Percentiles rank a stretch among this genome's conserved stretches.
phyloP scores from a whole-genome alignment of 257 asterid species.

The Solanum neorickii region DNA sequence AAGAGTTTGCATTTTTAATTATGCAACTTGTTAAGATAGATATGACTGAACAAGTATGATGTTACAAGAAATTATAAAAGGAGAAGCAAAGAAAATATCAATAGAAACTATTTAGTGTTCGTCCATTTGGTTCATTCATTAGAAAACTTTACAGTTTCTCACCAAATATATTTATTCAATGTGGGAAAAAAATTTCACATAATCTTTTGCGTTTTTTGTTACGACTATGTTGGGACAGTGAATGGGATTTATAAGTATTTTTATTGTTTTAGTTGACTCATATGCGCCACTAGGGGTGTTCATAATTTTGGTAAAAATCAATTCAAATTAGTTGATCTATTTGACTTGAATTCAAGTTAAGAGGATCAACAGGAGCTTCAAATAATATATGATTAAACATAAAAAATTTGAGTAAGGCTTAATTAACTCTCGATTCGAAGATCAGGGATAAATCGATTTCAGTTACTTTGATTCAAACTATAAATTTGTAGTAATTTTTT shows the following conservation, averaged over 20 bases:
- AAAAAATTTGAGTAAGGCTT: not conserved
- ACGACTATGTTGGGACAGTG: not conserved
- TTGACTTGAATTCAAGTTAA: not conserved
- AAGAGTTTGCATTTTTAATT: constrained; percentile 31
- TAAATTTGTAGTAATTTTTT: not conserved
- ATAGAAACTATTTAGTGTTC: not conserved
- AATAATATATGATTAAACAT: not conserved
- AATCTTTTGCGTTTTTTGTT: too few species aligned
- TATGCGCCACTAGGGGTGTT: not conserved
- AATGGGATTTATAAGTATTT: not conserved
- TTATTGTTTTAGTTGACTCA: not conserved
- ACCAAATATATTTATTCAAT: not conserved
- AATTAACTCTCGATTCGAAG: not conserved
- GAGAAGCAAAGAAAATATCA: not conserved
- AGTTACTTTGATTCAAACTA: not conserved
- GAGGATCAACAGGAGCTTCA: not conserved
- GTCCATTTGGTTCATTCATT: not conserved
- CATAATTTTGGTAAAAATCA: not conserved
- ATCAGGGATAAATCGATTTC: not conserved
- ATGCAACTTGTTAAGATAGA: not conserved
- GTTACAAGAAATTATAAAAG: not conserved
- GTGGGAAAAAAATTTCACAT: not conserved
- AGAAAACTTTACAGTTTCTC: not conserved
- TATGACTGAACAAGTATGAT: not conserved
- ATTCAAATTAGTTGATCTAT: not conserved